Evolutionary conservation across 2,329 filamentous ascomycete species (phyloP).

Genomic region (Aureobasidium sp.): DNA sequence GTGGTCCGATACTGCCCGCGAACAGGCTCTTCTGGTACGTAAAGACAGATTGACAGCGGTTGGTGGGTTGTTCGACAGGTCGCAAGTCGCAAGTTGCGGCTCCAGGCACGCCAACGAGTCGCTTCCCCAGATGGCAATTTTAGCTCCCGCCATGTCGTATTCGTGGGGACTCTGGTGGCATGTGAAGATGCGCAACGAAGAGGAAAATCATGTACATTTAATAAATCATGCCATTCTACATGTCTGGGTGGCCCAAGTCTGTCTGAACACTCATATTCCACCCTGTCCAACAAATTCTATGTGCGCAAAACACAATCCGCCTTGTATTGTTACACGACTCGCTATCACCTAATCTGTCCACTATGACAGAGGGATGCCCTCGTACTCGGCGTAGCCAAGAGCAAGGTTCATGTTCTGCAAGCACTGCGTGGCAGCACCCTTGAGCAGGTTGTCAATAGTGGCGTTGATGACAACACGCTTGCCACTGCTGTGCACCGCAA

Average conservation of each 20-base stretch:
- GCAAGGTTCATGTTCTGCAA: constrained; percentile 92
- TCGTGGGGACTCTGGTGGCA: background rate
- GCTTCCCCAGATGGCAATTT: background rate
- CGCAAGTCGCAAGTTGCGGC: background rate
- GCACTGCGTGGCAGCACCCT: constrained; percentile 89
- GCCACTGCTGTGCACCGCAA: constrained; percentile 79
- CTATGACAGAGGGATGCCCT: constrained; percentile 64
- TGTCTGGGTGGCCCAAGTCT: background rate
- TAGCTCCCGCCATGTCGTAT: background rate
- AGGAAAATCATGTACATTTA: constrained; percentile 2
- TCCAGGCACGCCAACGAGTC: background rate
- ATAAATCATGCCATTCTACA: background rate
- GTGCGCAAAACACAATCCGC: background rate
- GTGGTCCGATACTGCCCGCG: background rate
- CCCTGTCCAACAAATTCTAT: background rate
- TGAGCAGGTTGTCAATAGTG: constrained; percentile 88
- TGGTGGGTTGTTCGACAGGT: background rate
- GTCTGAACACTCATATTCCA: background rate
- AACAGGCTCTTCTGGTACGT: background rate
- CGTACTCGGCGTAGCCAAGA: constrained; percentile 77
- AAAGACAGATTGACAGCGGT: background rate
- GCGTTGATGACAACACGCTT: constrained; percentile 88
- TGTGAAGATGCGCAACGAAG: background rate
- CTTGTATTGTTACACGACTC: constrained; percentile 6
- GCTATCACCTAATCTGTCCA: background rate